Evolutionary conservation across 192 early-diverging fungal genomes (phyloP).

Genomic region (Cladochytrium replicatum): DNA sequence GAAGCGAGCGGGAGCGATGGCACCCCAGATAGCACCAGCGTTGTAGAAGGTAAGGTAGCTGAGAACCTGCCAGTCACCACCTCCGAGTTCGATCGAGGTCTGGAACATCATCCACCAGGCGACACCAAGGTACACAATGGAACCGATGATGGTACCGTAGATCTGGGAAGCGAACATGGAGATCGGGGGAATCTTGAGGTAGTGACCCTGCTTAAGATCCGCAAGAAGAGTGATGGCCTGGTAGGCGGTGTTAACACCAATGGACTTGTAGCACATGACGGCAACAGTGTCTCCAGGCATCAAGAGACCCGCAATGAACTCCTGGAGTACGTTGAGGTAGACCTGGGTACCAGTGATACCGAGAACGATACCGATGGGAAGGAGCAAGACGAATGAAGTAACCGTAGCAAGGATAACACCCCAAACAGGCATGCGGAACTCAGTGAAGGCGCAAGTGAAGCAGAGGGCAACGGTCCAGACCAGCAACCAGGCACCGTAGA

Average conservation of each 20-base stretch:
- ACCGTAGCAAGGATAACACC: constrained; percentile 36
- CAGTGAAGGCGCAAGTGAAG: constrained; percentile 30
- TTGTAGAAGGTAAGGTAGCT: constrained; percentile 37
- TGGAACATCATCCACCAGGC: constrained; percentile 6
- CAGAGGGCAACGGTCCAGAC: constrained; percentile 31
- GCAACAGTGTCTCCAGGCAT: constrained; percentile 70
- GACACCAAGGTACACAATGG: constrained; percentile 26
- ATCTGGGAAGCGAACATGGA: constrained; percentile 39
- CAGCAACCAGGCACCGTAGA: constrained; percentile 39
- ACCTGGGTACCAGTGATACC: constrained; percentile 61
- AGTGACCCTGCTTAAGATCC: constrained; percentile 68
- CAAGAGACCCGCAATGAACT: constrained; percentile 68
- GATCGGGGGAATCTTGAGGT: constrained; percentile 56
- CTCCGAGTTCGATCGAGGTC: background rate
- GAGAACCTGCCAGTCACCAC: constrained; percentile 10
- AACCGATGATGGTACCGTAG: constrained; percentile 42
- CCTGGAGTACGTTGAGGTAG: constrained; percentile 70
- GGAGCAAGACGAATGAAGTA: constrained; percentile 50
- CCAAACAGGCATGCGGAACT: constrained; percentile 57
- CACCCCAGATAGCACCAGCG: constrained; percentile 59
- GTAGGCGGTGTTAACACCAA: constrained; percentile 64
- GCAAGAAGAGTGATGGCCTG: constrained; percentile 62
- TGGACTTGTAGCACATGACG: constrained; percentile 79
- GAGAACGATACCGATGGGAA: constrained; percentile 76
- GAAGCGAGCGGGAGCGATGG: constrained; percentile 18